Conservation (phyloP, 2,329 filamentous ascomycete species). For the Ophiognomonia clavigignenti-juglandacearum region DNA sequence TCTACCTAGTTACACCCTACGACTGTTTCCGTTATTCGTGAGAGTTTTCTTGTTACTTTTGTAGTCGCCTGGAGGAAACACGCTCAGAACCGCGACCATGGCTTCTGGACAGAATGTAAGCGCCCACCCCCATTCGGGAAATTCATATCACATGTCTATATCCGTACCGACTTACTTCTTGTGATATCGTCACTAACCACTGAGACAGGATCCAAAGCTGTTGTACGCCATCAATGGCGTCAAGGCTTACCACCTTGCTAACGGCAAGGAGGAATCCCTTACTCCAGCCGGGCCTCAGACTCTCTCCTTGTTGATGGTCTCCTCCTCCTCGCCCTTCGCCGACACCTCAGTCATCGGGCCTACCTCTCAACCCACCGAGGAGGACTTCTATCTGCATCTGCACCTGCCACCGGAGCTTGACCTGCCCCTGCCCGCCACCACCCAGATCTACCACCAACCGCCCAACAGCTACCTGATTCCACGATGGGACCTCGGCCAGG, state of each 20-base stretch:
- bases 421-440: slow-evolving; percentile 86
- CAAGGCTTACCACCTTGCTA: slow-evolving; percentile 82
- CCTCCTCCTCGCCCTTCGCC: slow-evolving; percentile 71
- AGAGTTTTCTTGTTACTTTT: too few relatives aligned
- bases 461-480: slow-evolving; percentile 91
- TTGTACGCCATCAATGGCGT: slow-evolving; percentile 77
- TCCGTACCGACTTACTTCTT: too few relatives aligned
- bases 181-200: slow-evolving; percentile 1
- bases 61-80: too few relatives aligned
- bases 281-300: slow-evolving; percentile 86
- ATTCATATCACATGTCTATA: neutral
- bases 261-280: slow-evolving; percentile 78
- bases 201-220: slow-evolving; percentile 54
- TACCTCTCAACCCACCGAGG: slow-evolving; percentile 56
- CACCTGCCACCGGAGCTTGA: slow-evolving; percentile 93
- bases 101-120: slow-evolving; percentile 41
- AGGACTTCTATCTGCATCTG: slow-evolving; percentile 96
- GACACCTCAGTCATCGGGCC: slow-evolving; percentile 47
- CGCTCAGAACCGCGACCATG: slow-evolving; percentile 32
- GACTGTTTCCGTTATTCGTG: too few relatives aligned
- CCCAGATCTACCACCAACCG: slow-evolving; percentile 95
- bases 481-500: slow-evolving; percentile 86
- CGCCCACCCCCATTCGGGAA: neutral
- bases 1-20: too few relatives aligned
- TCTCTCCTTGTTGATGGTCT: slow-evolving; percentile 91